Base-by-base conservation (phyloP, 2,329 filamentous ascomycete genomes). In the Aspergillus persii region DNA sequence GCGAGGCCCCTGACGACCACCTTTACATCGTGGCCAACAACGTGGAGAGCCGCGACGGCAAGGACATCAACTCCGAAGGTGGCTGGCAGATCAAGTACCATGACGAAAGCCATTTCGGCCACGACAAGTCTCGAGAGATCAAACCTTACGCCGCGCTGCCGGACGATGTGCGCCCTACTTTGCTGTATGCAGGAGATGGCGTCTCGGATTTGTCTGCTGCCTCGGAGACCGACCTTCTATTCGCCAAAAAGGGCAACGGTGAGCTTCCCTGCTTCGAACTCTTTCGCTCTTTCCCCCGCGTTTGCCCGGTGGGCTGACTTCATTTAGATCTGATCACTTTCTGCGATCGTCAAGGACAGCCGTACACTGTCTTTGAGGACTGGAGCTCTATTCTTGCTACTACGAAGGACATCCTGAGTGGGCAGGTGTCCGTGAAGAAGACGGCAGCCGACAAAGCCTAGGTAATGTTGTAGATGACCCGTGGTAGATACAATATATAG, bases 161-260 rank as follows among this genome's bases (percentile, higher is more conserved):
- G 0, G 81, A 81, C 12, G 75, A 81, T 33, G 77, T 89, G 69
- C 84, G 92, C 47, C 95, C 95, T 2, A 88, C 86, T 44, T 86
- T 98, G 79, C 92, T 98, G 75, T 99, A 99, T 71, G 94, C 95
- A 33, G 95, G 95, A 59, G 94, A 98, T 69, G 94, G 94, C 52
- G 92, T 97, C 4, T 96, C 91, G 2, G 94, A 98, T 73, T 81
- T 98, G 54, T 96, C 91, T 29, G 95, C 94, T 8, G 94, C 95
- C 3, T 87, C 89, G 68, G 93, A 98, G 81, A 96, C 93, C 2
- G 92, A 98, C 74, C 79, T 98, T 56, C 82, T 98, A 39, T 98
- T 98, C 71, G 94, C 94, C 55, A 97, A 97, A 83, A 89, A 90
- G 64, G 94, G 92, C 26, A 88, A 91, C 74, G 91, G 90, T 92